These are phyloP conservation scores for Rhodotorula mucilaginosa DNA, from an alignment of 1,284 basidiomycete genomes.

Conservation along the genomic window DNA sequence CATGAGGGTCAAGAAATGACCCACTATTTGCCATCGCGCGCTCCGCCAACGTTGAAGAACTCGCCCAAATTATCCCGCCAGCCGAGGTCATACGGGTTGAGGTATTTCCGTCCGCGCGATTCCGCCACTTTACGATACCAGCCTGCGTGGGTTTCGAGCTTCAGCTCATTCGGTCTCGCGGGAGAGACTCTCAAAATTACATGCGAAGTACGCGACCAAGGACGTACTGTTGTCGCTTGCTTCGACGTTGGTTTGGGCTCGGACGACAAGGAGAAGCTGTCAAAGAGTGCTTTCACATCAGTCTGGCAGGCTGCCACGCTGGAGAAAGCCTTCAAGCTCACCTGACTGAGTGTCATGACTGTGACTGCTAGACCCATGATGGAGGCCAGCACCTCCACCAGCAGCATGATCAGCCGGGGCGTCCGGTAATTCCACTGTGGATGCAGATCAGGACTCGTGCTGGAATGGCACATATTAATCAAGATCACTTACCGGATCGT, in stretches of 20 bases:
- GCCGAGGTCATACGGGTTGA: constrained; percentile 90
- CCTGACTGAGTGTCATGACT: constrained; percentile 60
- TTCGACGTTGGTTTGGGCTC: constrained; percentile 90
- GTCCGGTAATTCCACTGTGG: constrained; percentile 48
- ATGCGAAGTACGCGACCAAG: neutral
- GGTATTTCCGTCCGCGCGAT: constrained; percentile 60
- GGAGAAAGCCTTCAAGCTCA: neutral
- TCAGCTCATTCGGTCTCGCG: neutral
- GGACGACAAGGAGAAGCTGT: constrained; percentile 70
- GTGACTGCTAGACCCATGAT: constrained; percentile 72
- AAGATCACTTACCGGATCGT: neutral
- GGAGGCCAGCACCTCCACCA: constrained; percentile 71
- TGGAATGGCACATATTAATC: neutral
- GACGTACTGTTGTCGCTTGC: constrained; percentile 68
- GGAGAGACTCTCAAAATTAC: too few species aligned
- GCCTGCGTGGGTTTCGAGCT: constrained; percentile 39
- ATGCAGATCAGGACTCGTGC: neutral
- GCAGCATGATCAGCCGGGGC: constrained; percentile 68
- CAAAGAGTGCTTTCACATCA: neutral
- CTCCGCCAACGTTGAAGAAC: constrained; percentile 79
- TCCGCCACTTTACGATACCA: constrained; percentile 71
- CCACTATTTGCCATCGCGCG: constrained; percentile 65
- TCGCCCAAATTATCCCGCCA: constrained; percentile 67
- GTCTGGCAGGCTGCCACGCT: neutral
- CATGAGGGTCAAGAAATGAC: constrained; percentile 47